phyloP scores from a whole-genome alignment of 2,329 filamentous ascomycete species.

The Talaromyces islandicus region DNA sequence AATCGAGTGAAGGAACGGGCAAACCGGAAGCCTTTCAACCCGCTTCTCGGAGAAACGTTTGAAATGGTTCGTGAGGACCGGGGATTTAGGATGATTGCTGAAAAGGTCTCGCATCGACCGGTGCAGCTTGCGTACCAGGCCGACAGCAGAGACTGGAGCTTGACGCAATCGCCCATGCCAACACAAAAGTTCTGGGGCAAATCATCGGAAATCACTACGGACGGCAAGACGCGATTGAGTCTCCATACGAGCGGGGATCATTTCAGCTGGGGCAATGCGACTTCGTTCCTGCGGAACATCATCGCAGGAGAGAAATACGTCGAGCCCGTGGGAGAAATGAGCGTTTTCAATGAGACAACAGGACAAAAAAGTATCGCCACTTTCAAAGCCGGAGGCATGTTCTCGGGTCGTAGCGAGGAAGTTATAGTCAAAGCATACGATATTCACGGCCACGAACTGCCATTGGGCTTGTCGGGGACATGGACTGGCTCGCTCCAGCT shows the following conservation, averaged over 20 bases:
- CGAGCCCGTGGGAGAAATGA: slow-evolving; percentile 88
- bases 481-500: slow-evolving; percentile 74
- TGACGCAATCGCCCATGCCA: slow-evolving; percentile 79
- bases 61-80: slow-evolving; percentile 84
- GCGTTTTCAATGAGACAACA: slow-evolving; percentile 73
- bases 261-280: slow-evolving; percentile 84
- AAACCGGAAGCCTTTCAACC: slow-evolving; percentile 94
- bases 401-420: slow-evolving; percentile 88
- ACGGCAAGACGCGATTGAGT: slow-evolving; percentile 74
- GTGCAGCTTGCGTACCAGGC: slow-evolving; percentile 91
- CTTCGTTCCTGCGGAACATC: slow-evolving; percentile 88
- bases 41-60: slow-evolving; percentile 90
- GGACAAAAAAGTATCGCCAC: slow-evolving; percentile 79
- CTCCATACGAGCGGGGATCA: slow-evolving; percentile 71
- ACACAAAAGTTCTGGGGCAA: slow-evolving; percentile 99
- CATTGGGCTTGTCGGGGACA: slow-evolving; percentile 67
- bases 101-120: slow-evolving; percentile 90
- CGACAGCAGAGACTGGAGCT: slow-evolving; percentile 77
- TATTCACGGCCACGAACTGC: slow-evolving; percentile 57
- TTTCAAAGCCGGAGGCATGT: slow-evolving; percentile 95
- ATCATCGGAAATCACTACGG: slow-evolving; percentile 86
- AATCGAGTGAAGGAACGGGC: slow-evolving; percentile 81
- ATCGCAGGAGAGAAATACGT: slow-evolving; percentile 98
- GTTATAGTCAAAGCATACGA: slow-evolving; percentile 70
- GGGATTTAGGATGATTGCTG: slow-evolving; percentile 85